phyloP scores from a whole-genome alignment of 495 filamentous ascomycete species.

The Schizothecium vesticola region DNA sequence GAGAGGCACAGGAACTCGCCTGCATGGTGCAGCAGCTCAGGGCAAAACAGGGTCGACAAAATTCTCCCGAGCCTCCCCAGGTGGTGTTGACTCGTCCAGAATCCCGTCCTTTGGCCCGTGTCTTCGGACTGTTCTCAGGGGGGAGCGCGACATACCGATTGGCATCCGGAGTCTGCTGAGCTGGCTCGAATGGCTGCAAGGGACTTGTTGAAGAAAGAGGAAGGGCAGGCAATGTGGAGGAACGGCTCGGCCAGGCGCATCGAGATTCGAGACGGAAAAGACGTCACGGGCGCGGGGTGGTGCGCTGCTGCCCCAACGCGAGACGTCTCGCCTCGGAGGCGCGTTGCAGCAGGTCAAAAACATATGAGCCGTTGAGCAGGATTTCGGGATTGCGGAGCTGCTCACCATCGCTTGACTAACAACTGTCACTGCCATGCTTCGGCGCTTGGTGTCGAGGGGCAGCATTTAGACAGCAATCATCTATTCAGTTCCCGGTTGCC shows the following conservation, averaged over 20 bases:
- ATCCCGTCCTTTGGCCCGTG: neutral
- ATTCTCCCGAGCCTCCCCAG: neutral
- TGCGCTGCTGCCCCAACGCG: neutral
- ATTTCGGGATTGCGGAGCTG: neutral
- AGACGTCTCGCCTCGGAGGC: neutral
- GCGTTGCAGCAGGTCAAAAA: neutral
- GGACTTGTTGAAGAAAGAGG: neutral
- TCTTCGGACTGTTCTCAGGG: neutral
- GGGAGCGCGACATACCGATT: neutral
- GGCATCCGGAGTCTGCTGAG: neutral
- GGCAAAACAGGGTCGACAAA: neutral
- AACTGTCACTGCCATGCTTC: neutral
- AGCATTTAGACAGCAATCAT: neutral
- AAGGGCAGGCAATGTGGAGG: conserved; percentile 2
- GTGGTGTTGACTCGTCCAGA: neutral
- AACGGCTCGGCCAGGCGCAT: neutral
- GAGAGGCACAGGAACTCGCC: conserved; percentile 1
- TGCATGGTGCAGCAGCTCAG: neutral
- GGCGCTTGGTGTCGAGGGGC: neutral
- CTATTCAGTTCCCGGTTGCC: conserved; percentile 1
- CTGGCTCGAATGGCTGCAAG: neutral
- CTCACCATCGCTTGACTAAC: neutral
- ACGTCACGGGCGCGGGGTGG: neutral
- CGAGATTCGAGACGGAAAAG: neutral
- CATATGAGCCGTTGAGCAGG: neutral